phyloP scores from a whole-genome alignment of 768 basidiomycete genomes.

The Plicaturopsis crispa region DNA sequence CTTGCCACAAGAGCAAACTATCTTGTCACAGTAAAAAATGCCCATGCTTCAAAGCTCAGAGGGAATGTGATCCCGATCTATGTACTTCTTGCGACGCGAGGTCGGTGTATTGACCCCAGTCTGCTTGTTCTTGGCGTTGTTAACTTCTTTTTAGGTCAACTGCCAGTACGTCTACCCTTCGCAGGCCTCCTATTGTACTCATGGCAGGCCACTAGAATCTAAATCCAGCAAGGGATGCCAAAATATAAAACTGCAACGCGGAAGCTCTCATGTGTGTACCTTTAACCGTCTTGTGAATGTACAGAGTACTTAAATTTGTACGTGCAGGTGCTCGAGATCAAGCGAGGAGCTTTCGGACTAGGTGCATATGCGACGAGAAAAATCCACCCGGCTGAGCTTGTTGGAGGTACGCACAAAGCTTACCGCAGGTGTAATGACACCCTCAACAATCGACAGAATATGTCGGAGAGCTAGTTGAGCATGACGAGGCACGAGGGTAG shows the following conservation, averaged over 20 bases:
- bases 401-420: constrained; percentile 31
- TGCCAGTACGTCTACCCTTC: too few relatives aligned
- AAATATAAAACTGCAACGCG: constrained; percentile 43
- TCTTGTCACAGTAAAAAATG: constrained; percentile 21
- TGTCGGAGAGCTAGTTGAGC: constrained; percentile 25
- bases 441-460: constrained; percentile 40
- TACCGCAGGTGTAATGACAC: not conserved
- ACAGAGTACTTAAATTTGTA: constrained; percentile 11
- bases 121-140: not conserved
- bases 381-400: constrained; percentile 32
- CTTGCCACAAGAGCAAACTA: constrained; percentile 18
- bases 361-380: constrained; percentile 40
- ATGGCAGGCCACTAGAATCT: constrained; percentile 13
- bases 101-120: constrained; percentile 25
- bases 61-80: constrained; percentile 49
- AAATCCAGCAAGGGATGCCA: constrained; percentile 27
- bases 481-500: not conserved
- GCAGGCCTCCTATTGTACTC: not conserved
- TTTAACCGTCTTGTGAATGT: too few relatives aligned
- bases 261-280: constrained; percentile 32
- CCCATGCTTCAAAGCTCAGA: constrained; percentile 21
- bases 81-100: constrained; percentile 38
- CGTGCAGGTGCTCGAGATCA: constrained; percentile 27
- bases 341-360: constrained; percentile 27
- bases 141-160: not conserved